phyloP scores from a whole-genome alignment of 768 basidiomycete species.

The Hebeloma cylindrosporum region DNA sequence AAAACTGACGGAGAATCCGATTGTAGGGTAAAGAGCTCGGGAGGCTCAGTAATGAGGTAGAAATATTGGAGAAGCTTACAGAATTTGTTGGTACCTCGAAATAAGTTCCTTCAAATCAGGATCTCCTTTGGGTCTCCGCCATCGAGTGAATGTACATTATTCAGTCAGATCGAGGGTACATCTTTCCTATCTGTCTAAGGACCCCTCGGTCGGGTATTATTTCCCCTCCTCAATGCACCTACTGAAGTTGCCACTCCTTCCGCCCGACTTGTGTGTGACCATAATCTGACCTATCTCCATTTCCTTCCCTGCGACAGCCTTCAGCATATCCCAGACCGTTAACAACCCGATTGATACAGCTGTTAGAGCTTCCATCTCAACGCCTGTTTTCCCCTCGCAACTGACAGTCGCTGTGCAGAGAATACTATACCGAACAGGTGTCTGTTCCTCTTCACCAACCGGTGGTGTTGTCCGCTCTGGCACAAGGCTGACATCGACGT shows the following conservation, averaged over 20 bases:
- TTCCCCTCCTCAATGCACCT: no score
- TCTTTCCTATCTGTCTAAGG: no score
- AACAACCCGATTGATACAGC: constrained; percentile 75
- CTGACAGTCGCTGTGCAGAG: constrained; percentile 67
- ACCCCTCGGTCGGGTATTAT: no score
- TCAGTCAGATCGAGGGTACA: no score
- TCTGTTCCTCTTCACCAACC: constrained; percentile 8
- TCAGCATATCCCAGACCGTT: constrained; percentile 93
- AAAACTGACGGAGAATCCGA: constrained; percentile 5
- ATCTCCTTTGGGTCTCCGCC: no score
- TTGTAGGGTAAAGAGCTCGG: constrained; percentile 37
- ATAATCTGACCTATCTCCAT: constrained; percentile 76
- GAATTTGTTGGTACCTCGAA: constrained; percentile 27
- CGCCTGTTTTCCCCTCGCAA: constrained; percentile 80
- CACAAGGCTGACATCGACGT: constrained; percentile 61
- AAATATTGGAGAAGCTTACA: constrained; percentile 32
- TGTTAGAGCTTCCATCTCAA: constrained; percentile 94
- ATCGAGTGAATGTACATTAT: no score
- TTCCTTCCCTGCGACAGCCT: constrained; percentile 84
- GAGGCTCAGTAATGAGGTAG: constrained; percentile 42
- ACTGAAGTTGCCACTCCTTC: constrained; percentile 70
- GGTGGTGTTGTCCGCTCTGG: constrained; percentile 34
- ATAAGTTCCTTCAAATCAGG: no score
- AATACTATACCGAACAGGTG: constrained; percentile 45
- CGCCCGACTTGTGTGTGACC: constrained; percentile 70